Evolutionary conservation across 2,329 filamentous ascomycete species (phyloP), one percentile per base, ranked within the genome.

Genomic region (Aspergillus tubingensis): DNA sequence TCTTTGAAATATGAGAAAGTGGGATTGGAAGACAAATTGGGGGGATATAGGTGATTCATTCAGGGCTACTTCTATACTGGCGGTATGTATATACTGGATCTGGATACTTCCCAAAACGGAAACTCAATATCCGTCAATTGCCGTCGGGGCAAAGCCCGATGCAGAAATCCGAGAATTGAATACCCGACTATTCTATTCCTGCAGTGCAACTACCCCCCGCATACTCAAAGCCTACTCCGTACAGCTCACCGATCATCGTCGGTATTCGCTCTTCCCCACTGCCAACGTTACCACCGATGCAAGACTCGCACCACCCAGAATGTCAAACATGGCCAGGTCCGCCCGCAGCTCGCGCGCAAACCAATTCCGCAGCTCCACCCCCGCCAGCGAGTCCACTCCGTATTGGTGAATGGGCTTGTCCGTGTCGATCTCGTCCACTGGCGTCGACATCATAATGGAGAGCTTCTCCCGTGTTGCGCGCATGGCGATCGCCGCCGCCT

Each of bases 371-470:
- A 59, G 30, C 15, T 59, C 58, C 41, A 59, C 58, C 17, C 52
- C 58, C 11, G 52, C 44, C 32, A 59, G 44, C 15, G 58, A 59
- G 7, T 59, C 58, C 23, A 55, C 58, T 10, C 58, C 58, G 27
- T 73, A 76, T 10, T 68, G 65, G 8, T 71, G 65, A 6, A 74
- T 63, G 2, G 74, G 65, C 61, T 68, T 71, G 6, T 58, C 51
- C 0, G 62, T 53, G 15, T 74, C 71, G 13, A 77, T 62, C 3
- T 77, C 74, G 3, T 64, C 61, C n/a, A 64, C 60, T 4, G 70
- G 57, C 1, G 77, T 68, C 21, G 69, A 65, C 61, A 80, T 70
- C n/a, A 74, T 71, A 5, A 69, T 66, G 2, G 72, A 68, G 3
- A 79, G 65, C 44, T 74, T 77, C 3, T 55, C 56, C 0, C 62